Evolutionary conservation across 495 filamentous ascomycete species (phyloP), one percentile per base, ranked within the genome.

Genomic region (Xylaria grammica): DNA sequence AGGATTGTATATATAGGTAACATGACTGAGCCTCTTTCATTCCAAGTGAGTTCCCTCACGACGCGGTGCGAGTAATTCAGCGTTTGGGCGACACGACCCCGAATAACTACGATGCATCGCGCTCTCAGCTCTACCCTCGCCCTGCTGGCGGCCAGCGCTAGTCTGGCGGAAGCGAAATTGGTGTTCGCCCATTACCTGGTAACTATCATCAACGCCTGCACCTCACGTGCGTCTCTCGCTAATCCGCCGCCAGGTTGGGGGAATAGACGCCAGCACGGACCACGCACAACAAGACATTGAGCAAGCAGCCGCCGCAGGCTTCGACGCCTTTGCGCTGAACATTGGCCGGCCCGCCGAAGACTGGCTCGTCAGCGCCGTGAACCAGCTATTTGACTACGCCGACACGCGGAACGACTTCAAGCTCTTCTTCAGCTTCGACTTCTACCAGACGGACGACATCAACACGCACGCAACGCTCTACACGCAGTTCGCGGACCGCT

Each of bases 361-460:
- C 32, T 77, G 75, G 68, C 50, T 72, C 10, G 68, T 62, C 13
- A 72, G 55, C 65, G 65, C 71, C 4, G 62, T 74, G 13, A 64
- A 71, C n/a, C 65, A 69, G 34, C 71, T 78, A 27, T 79, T 77
- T 66, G 62, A 73, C 34, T 69, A 67, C 24, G 77, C 76, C 9
- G 51, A 46, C 7, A 29, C 60, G 7, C 51, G 34, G 46, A 59
- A 63, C 44, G 62, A 65, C 30, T 78, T 80, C 63, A 76, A 75
- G 67, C 71, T 78, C 4, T 75, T 80, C 67, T 77, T 80, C 59
- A 75, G 72, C 34, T 79, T 78, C 53, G 78, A 78, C 62, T 76
- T 78, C 51, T 69, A 65, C 56, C 71, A 66, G 29, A 71, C 67
- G 19, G 73, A 53, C 9, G 63, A 69, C 58, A 71, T 73, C 29